Evolutionary conservation across 2,329 filamentous ascomycete species (phyloP), one percentile per base, ranked within the genome.

Genomic region (Nemania sp.): DNA sequence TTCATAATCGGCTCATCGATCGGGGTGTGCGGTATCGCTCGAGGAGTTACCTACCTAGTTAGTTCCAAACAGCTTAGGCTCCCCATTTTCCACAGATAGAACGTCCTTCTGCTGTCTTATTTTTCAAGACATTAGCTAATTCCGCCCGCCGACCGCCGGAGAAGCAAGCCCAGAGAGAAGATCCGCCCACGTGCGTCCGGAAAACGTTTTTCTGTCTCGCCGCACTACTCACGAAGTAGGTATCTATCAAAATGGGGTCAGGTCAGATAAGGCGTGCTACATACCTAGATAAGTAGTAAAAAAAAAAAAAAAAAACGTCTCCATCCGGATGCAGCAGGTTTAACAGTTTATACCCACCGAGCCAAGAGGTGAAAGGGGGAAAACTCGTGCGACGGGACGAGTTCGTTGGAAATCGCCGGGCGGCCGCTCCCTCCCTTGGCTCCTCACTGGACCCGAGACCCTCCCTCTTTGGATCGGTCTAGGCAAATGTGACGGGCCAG

Each of bases 271-370:
- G 54, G 54, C 5, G 39, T 25, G 25, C 18, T 45, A 21, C 10
- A 25, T 54, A 42, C n/a, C n/a, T n/a, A n/a, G n/a, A n/a, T n/a
- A n/a, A n/a, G n/a, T n/a, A n/a, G n/a, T n/a, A n/a, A n/a, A n/a
- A n/a, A n/a, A n/a, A n/a, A n/a, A n/a, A n/a, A n/a, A n/a, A n/a
- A n/a, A n/a, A 13, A 39, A 2, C 37, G 35, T 52, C 51, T 45
- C 60, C 56, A 59, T 62, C 56, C 12, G n/a, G 46, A 42, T 55
- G 46, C 55, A 59, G 51, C 12, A 53, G n/a, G n/a, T n/a, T n/a
- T n/a, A n/a, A n/a, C n/a, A n/a, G n/a, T n/a, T n/a, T n/a, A n/a
- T n/a, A 32, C 42, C 55, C 37, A 49, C 60, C 39, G 42, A 46
- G 51, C 47, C 46, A 42, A 40, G 39, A 34, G 29, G 25, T 25